phyloP scores from a whole-genome alignment of 192 early-diverging fungal genomes.

The Podochytrium sp. region DNA sequence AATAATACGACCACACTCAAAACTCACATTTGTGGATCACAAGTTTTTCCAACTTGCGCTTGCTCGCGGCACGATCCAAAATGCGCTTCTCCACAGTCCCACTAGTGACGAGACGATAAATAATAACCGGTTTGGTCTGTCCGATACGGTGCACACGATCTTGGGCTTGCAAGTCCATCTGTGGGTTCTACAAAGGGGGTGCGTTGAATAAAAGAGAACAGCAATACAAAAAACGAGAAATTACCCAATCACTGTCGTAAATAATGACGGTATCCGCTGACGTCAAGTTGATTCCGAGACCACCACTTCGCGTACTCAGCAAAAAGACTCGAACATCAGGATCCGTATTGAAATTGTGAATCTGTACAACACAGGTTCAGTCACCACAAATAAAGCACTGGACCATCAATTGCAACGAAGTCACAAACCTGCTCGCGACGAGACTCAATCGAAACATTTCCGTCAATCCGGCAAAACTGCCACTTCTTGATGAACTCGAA shows the following conservation, averaged over 20 bases:
- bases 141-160: conserved; percentile 97
- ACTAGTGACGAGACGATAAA: conserved; percentile 86
- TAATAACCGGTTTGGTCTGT: conserved; percentile 86
- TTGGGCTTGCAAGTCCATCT: conserved; percentile 92
- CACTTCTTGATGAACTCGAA: conserved; percentile 40
- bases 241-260: conserved; percentile 79
- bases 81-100: conserved; percentile 88
- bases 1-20: background rate
- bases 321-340: conserved; percentile 69
- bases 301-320: conserved; percentile 92
- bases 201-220: background rate
- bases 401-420: background rate
- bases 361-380: conserved; percentile 27
- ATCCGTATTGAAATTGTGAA: conserved; percentile 51
- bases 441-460: conserved; percentile 42
- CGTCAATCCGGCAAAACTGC: conserved; percentile 54
- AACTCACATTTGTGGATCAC: conserved; percentile 82
- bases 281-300: conserved; percentile 94
- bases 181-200: conserved; percentile 78
- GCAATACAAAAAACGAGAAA: background rate
- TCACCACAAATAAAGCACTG: background rate
- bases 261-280: conserved; percentile 98
- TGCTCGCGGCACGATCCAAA: conserved; percentile 77
- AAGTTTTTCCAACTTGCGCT: conserved; percentile 88
- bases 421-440: conserved; percentile 38